These are phyloP conservation scores for Dentipellis sp. DNA, from an alignment of 768 basidiomycete genomes.

Conservation along the genomic window DNA sequence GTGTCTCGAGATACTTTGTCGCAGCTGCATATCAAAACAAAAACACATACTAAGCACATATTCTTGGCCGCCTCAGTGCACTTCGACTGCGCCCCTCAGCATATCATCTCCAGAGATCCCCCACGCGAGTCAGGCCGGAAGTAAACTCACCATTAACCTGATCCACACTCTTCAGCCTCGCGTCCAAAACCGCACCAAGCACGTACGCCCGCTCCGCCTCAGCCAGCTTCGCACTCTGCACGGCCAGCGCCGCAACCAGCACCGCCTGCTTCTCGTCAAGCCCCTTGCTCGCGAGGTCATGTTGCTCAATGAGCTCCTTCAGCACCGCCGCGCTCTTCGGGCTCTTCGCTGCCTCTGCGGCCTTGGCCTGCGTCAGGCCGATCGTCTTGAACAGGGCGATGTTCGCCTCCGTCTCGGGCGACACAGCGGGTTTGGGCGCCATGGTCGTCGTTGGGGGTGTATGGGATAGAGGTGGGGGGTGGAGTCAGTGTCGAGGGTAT, in stretches of 20 bases:
- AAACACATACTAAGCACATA: not conserved
- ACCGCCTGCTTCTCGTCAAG: conserved; percentile 74
- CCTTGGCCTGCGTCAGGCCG: conserved; percentile 68
- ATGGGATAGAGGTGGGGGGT: not conserved
- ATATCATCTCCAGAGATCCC: not conserved
- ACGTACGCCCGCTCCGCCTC: conserved; percentile 51
- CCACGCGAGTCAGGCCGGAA: not conserved
- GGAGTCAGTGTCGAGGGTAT: not conserved
- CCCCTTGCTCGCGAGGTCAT: conserved; percentile 34
- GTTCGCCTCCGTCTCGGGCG: conserved; percentile 30
- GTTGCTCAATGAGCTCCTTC: conserved; percentile 55
- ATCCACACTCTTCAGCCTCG: conserved; percentile 68
- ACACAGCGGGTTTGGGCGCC: not conserved
- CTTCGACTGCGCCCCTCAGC: no score
- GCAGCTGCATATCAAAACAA: conserved; percentile 43
- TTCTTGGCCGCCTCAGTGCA: not conserved
- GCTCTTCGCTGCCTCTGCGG: conserved; percentile 74
- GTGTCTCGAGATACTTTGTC: conserved; percentile 60
- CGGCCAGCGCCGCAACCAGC: conserved; percentile 58
- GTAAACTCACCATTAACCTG: conserved; percentile 70
- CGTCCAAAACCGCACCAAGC: conserved; percentile 60
- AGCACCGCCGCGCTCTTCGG: conserved; percentile 67
- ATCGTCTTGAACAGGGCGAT: conserved; percentile 63
- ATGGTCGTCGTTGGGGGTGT: not conserved
- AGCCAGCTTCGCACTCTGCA: conserved; percentile 53